Conservation (phyloP, 169 alveolate species). For the Plasmodium vivax region DNA sequence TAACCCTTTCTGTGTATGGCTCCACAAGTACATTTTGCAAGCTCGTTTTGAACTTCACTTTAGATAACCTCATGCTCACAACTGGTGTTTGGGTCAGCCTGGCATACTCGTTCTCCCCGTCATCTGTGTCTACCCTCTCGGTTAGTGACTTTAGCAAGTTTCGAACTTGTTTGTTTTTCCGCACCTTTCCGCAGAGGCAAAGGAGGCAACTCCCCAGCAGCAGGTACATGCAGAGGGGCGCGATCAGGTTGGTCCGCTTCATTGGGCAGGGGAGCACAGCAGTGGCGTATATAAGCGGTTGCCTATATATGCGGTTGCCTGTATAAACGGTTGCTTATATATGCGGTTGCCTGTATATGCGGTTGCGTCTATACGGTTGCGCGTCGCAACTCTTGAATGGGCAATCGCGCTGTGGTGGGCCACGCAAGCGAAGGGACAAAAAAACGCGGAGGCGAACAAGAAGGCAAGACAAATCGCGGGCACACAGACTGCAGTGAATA, state of each 20-base stretch:
- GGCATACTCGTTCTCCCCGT: slow-evolving; percentile 68
- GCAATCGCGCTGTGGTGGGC: neutral
- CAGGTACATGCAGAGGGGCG: neutral
- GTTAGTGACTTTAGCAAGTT: slow-evolving; percentile 37
- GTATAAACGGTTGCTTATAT: too few species aligned
- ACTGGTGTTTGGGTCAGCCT: slow-evolving; percentile 68
- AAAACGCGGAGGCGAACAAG: neutral
- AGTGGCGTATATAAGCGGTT: too few species aligned
- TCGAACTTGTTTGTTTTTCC: slow-evolving; percentile 31
- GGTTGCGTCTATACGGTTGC: too few species aligned
- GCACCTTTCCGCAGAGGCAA: slow-evolving; percentile 12
- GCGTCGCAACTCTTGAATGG: neutral
- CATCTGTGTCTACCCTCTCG: slow-evolving; percentile 49
- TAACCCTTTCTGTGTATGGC: slow-evolving; percentile 60
- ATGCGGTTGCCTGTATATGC: too few species aligned
- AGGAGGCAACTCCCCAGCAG: neutral
- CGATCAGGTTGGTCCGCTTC: neutral
- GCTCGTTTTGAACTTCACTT: slow-evolving; percentile 28
- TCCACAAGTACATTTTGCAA: slow-evolving; percentile 56
- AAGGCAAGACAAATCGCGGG: neutral
- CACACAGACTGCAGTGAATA: neutral
- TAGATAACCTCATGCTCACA: slow-evolving; percentile 34
- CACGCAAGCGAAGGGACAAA: neutral
- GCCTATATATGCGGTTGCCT: too few species aligned
- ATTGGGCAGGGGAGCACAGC: neutral